Conservation (phyloP, 2,329 filamentous ascomycete genomes). For the Ophiostoma sp. region DNA sequence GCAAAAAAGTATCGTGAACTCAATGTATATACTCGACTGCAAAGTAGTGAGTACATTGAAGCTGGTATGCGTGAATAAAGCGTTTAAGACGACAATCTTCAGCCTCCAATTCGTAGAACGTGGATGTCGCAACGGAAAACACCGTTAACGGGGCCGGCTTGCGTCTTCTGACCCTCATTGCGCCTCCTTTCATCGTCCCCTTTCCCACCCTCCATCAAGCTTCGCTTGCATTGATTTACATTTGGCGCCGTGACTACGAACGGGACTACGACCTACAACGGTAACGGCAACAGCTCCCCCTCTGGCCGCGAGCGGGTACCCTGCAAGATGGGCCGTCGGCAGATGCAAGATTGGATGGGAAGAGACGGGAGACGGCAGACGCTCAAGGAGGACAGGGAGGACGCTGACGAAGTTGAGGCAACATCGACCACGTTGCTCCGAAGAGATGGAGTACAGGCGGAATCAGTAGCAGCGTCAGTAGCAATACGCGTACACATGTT, state of each 20-base stretch:
- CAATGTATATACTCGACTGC: background rate
- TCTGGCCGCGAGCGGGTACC: background rate
- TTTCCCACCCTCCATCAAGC: background rate
- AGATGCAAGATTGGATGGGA: slow-evolving; percentile 2
- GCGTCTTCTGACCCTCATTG: background rate
- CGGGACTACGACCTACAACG: too few relatives aligned
- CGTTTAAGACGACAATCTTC: background rate
- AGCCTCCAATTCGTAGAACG: background rate
- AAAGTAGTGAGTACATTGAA: background rate
- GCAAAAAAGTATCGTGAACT: background rate
- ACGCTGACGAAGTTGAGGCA: background rate
- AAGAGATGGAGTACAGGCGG: background rate
- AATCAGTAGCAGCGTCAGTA: background rate
- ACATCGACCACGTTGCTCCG: background rate
- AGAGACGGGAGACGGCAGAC: background rate
- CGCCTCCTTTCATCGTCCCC: background rate
- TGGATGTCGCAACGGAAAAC: background rate
- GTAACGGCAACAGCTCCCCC: too few relatives aligned
- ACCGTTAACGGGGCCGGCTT: background rate
- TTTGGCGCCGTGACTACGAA: background rate
- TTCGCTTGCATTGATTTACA: background rate
- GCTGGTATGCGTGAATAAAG: too few relatives aligned
- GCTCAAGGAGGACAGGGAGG: too few relatives aligned
- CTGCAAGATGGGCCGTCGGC: background rate
- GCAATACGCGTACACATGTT: background rate